phyloP scores from a whole-genome alignment of 164 flowering plant genomes.

The Umbellularia californica region DNA sequence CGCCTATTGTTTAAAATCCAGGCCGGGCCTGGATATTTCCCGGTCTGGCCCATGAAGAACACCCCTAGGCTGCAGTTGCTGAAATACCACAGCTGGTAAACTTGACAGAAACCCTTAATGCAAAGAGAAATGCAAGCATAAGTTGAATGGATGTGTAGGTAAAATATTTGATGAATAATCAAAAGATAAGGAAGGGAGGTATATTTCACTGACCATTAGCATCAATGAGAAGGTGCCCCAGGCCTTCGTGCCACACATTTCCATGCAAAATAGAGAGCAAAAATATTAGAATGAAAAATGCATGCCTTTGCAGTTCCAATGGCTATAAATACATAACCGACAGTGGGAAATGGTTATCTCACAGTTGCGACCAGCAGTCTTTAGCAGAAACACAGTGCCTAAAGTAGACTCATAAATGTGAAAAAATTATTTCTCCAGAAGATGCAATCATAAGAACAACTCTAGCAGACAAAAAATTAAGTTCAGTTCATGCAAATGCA shows the following conservation, averaged over 20 bases:
- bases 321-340: not conserved
- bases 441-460: not conserved
- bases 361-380: not conserved
- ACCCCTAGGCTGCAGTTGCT: too few relatives aligned
- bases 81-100: too few relatives aligned
- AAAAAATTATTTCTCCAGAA: not conserved
- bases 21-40: too few relatives aligned
- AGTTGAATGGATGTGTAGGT: not conserved
- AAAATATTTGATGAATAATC: not conserved
- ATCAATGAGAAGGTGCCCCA: conserved; percentile 10
- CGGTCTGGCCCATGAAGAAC: too few relatives aligned
- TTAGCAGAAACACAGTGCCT: not conserved
- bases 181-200: conserved; percentile 3
- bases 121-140: not conserved
- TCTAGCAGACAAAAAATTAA: not conserved
- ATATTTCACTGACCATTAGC: conserved; percentile 15
- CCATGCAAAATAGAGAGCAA: conserved; percentile 8
- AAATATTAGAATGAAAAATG: not conserved
- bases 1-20: too few relatives aligned
- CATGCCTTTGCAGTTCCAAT: not conserved
- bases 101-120: not conserved
- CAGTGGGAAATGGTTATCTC: not conserved
- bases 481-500: not conserved
- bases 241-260: conserved; percentile 7
- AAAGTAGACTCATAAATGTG: not conserved